Evolutionary conservation across 495 filamentous ascomycete genomes (phyloP).

Genomic region (Daldinia concentrica): DNA sequence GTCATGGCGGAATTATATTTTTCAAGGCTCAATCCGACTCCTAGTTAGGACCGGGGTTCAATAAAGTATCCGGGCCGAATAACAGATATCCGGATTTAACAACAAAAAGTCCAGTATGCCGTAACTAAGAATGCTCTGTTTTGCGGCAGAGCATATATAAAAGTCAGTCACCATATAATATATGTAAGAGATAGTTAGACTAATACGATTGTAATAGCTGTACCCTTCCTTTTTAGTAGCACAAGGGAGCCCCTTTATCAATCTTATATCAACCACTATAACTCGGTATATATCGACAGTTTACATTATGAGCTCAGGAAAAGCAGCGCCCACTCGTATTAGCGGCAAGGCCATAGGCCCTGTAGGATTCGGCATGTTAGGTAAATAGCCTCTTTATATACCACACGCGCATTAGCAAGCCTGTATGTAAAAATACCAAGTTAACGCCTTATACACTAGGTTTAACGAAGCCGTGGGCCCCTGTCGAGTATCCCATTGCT

Average conservation of each 20-base stretch:
- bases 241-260: not conserved
- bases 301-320: not conserved
- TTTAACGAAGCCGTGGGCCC: slow-evolving; percentile 66
- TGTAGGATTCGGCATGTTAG: slow-evolving; percentile 54
- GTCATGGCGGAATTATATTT: not conserved
- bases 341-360: slow-evolving; percentile 47
- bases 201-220: not conserved
- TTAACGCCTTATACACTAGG: slow-evolving; percentile 49
- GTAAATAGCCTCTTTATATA: slow-evolving; percentile 22
- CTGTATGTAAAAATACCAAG: not conserved
- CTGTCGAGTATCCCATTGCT: slow-evolving; percentile 59
- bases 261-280: not conserved
- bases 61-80: not conserved
- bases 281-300: not conserved
- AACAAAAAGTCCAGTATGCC: not conserved
- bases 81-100: slow-evolving; percentile 1
- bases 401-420: not conserved
- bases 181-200: not conserved
- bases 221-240: too few species aligned
- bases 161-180: not conserved
- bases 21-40: not conserved
- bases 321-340: slow-evolving; percentile 23
- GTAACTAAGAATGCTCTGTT: not conserved
- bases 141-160: not conserved
- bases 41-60: not conserved